Conservation (phyloP, 371 early-diverging fungal genomes). For the Chytridium lagenaria region DNA sequence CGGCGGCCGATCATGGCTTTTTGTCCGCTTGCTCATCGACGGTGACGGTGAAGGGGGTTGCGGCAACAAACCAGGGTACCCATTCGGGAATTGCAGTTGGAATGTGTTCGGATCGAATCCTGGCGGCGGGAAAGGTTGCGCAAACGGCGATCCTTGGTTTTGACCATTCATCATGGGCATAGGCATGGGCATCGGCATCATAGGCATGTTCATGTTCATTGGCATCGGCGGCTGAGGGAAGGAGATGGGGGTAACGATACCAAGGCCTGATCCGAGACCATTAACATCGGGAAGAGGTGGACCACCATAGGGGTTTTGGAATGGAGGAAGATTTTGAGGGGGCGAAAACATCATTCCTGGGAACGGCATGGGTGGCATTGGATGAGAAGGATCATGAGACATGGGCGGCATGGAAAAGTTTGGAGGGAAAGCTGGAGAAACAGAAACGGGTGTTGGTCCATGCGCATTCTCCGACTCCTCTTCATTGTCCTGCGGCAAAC, state of each 20-base stretch:
- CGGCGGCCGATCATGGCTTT: neutral
- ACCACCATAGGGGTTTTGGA: neutral
- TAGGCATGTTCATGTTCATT: neutral
- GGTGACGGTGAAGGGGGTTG: neutral
- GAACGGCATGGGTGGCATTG: neutral
- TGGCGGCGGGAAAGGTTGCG: neutral
- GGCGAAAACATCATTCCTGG: slow-evolving; percentile 1
- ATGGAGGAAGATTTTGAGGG: neutral
- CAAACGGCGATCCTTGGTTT: neutral
- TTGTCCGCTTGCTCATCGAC: neutral
- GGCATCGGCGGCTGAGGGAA: neutral
- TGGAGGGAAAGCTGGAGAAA: neutral
- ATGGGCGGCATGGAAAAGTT: neutral
- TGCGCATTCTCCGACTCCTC: neutral
- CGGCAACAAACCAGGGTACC: neutral
- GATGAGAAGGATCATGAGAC: neutral
- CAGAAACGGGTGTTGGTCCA: neutral
- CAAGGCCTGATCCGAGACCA: neutral
- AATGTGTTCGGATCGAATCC: neutral
- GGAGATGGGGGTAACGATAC: slow-evolving; percentile 15
- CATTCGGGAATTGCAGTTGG: neutral
- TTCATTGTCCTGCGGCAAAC: neutral
- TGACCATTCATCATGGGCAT: neutral
- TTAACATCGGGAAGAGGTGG: neutral
- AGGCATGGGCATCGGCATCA: neutral